Percentiles rank a stretch among this genome's conserved stretches.
Conservation (phyloP, 1,284 basidiomycete species). For the Papiliotrema laurentii region DNA sequence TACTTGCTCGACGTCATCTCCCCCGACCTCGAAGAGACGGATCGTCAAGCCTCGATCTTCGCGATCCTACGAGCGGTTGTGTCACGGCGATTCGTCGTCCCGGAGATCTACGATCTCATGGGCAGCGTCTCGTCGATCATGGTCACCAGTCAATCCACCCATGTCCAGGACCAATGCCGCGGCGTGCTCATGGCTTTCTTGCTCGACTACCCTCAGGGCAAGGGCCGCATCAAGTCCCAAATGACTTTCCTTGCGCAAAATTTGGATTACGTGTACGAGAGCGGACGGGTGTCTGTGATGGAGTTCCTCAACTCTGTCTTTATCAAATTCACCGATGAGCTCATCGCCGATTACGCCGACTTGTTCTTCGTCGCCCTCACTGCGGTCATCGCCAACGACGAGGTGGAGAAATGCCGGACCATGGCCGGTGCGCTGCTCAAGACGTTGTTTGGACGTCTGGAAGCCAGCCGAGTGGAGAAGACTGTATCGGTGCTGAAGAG, state of each 20-base stretch:
- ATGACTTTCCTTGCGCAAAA: constrained; percentile 94
- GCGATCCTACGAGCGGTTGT: constrained; percentile 89
- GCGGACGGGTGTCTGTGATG: constrained; percentile 85
- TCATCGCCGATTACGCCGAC: constrained; percentile 79
- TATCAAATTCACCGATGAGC: constrained; percentile 72
- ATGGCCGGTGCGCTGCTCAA: constrained; percentile 82
- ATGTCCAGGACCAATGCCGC: constrained; percentile 88
- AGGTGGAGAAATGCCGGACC: constrained; percentile 79
- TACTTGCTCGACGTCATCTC: constrained; percentile 79
- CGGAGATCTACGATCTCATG: constrained; percentile 98
- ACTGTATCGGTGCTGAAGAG: constrained; percentile 64
- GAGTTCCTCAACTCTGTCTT: constrained; percentile 81
- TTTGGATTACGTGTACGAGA: constrained; percentile 84
- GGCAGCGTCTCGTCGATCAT: constrained; percentile 89
- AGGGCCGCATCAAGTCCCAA: constrained; percentile 77
- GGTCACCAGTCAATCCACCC: constrained; percentile 86
- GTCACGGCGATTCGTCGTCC: constrained; percentile 82
- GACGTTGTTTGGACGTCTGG: constrained; percentile 64
- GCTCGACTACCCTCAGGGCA: constrained; percentile 96
- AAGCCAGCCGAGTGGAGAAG: constrained; percentile 56
- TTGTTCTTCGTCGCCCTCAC: constrained; percentile 88
- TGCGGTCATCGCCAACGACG: constrained; percentile 90
- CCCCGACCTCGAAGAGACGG: constrained; percentile 90
- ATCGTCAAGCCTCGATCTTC: constrained; percentile 83
- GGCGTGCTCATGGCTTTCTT: constrained; percentile 89